phyloP scores from a whole-genome alignment of 192 early-diverging fungal species.

The Oehlia diaphana region DNA sequence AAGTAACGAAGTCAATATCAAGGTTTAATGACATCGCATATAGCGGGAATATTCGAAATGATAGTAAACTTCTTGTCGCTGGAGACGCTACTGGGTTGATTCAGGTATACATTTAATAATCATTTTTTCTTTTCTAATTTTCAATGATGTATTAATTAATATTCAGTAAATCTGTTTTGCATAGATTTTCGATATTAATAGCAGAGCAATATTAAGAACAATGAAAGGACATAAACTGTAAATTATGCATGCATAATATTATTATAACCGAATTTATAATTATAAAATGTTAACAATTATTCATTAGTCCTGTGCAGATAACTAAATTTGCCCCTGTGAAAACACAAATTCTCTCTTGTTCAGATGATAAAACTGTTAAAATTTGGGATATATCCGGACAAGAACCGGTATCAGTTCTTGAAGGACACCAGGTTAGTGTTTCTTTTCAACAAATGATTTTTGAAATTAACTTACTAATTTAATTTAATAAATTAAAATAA shows the following conservation, averaged over 20 bases:
- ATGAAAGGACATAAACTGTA: slow-evolving; percentile 60
- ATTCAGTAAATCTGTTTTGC: no score
- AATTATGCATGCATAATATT: slow-evolving; percentile 19
- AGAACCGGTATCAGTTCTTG: slow-evolving; percentile 63
- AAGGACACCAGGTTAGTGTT: slow-evolving; percentile 65
- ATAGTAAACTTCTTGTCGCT: slow-evolving; percentile 91
- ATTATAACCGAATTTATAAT: background rate
- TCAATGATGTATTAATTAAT: background rate
- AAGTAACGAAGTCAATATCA: slow-evolving; percentile 87
- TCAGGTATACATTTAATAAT: slow-evolving; percentile 42
- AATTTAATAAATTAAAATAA: background rate
- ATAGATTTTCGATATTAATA: slow-evolving; percentile 63
- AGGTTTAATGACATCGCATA: slow-evolving; percentile 90
- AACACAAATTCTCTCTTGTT: slow-evolving; percentile 82
- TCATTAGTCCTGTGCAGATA: slow-evolving; percentile 72
- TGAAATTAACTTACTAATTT: background rate
- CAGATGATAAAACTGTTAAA: slow-evolving; percentile 90
- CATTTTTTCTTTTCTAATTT: background rate
- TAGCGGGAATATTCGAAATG: slow-evolving; percentile 74
- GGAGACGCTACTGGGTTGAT: slow-evolving; percentile 89
- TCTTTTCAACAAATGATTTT: background rate
- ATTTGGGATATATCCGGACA: slow-evolving; percentile 94
- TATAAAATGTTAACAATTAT: background rate
- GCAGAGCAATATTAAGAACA: slow-evolving; percentile 68
- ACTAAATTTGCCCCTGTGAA: slow-evolving; percentile 73